These are phyloP conservation scores for Phytophthora sojae DNA, from an alignment of 352 stramenopile species.

Conservation along the genomic window DNA sequence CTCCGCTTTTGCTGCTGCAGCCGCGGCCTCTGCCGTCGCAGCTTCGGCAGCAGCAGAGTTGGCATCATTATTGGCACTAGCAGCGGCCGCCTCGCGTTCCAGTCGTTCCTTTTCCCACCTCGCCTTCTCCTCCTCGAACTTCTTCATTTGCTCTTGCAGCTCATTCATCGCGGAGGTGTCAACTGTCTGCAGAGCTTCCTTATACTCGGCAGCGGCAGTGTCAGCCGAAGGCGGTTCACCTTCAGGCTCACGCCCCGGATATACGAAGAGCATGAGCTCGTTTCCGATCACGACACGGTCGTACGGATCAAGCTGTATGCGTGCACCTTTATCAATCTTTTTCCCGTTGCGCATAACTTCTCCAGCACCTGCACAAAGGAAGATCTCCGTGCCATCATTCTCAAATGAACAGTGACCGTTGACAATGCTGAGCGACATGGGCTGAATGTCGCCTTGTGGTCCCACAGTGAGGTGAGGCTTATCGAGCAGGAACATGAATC, in stretches of 20 bases:
- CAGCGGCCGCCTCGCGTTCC: slow-evolving; percentile 49
- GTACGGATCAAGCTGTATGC: slow-evolving; percentile 57
- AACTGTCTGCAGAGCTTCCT: slow-evolving; percentile 81
- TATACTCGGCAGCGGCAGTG: slow-evolving; percentile 89
- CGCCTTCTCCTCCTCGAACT: slow-evolving; percentile 90
- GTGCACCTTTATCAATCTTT: slow-evolving; percentile 56
- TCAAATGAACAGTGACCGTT: slow-evolving; percentile 88
- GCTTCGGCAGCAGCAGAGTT: slow-evolving; percentile 28
- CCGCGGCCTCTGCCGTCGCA: slow-evolving; percentile 46
- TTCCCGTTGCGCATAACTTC: slow-evolving; percentile 91
- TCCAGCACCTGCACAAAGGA: slow-evolving; percentile 74
- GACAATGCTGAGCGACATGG: slow-evolving; percentile 92
- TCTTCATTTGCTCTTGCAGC: slow-evolving; percentile 90
- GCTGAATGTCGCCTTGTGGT: slow-evolving; percentile 92
- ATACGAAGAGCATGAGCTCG: slow-evolving; percentile 89
- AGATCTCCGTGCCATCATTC: slow-evolving; percentile 51
- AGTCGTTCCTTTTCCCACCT: slow-evolving; percentile 89
- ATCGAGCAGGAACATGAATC: slow-evolving; percentile 93
- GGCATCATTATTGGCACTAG: slow-evolving; percentile 25
- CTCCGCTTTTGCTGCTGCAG: slow-evolving; percentile 47
- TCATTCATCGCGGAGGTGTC: slow-evolving; percentile 79
- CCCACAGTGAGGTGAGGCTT: slow-evolving; percentile 61
- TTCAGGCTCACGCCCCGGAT: slow-evolving; percentile 55
- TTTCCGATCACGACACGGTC: slow-evolving; percentile 89
- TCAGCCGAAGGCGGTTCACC: slow-evolving; percentile 78